These are phyloP conservation scores for Rhodotorula sp. DNA, from an alignment of 1,284 basidiomycete species.

Conservation along the genomic window DNA sequence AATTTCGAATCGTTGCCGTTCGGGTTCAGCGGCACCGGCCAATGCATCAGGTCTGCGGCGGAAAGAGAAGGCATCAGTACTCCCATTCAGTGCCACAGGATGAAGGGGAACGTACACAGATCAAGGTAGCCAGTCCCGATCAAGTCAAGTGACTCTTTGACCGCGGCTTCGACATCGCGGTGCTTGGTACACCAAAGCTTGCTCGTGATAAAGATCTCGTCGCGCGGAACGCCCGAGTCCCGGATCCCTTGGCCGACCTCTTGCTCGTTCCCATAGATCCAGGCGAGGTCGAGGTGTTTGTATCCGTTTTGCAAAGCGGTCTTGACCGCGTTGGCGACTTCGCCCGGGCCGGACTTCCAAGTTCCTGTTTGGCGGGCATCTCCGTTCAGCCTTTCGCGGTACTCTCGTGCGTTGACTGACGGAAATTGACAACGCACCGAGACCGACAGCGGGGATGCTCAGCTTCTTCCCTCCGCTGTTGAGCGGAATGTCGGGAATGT, in stretches of 20 bases:
- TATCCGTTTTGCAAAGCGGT: slow-evolving; percentile 72
- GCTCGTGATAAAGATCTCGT: slow-evolving; percentile 77
- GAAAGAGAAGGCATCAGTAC: no score
- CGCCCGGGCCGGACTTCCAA: slow-evolving; percentile 66
- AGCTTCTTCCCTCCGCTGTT: neutral
- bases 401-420: no score
- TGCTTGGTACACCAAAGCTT: slow-evolving; percentile 59
- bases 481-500: slow-evolving; percentile 11
- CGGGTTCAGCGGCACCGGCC: slow-evolving; percentile 60
- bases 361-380: slow-evolving; percentile 55
- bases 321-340: slow-evolving; percentile 54
- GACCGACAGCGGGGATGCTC: slow-evolving; percentile 10
- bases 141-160: slow-evolving; percentile 68
- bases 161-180: slow-evolving; percentile 63
- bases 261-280: slow-evolving; percentile 54
- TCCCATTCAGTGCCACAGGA: no score
- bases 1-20: slow-evolving; percentile 69
- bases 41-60: slow-evolving; percentile 42
- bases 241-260: slow-evolving; percentile 80
- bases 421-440: neutral
- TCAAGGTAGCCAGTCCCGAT: slow-evolving; percentile 77
- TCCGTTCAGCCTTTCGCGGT: neutral
- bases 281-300: slow-evolving; percentile 66
- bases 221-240: slow-evolving; percentile 70
- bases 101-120: slow-evolving; percentile 58